Evolutionary conservation across 164 flowering plant species (phyloP).

Genomic region (Nymphaea thermarum): DNA sequence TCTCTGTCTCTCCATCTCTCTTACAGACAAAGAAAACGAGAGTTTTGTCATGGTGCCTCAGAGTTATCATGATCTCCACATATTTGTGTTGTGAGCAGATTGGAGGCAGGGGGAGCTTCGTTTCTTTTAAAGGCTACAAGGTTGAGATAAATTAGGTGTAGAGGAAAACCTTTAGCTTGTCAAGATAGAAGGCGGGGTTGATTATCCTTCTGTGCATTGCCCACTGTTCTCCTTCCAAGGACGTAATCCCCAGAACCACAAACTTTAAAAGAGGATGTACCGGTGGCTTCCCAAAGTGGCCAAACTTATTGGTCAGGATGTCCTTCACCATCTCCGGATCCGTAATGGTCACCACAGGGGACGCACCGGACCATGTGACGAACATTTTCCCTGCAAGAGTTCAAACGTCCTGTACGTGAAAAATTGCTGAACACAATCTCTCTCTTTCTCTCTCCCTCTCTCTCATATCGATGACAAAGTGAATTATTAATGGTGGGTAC

Average conservation of each 20-base stretch:
- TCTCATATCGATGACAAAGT: too few relatives aligned
- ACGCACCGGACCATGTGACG: conserved; percentile 1
- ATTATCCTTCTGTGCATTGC: conserved; percentile 6
- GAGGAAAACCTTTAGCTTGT: conserved; percentile 12
- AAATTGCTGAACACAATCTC: too few relatives aligned
- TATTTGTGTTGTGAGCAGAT: too few relatives aligned
- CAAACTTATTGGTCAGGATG: conserved; percentile 5
- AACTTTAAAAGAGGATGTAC: neutral
- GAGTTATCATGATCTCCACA: neutral
- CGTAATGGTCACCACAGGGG: conserved; percentile 2
- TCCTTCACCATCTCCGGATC: conserved; percentile 7
- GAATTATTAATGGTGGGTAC: too few relatives aligned
- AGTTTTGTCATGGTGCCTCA: neutral
- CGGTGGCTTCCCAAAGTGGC: conserved; percentile 6
- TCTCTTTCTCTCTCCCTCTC: too few relatives aligned
- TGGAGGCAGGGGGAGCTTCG: too few relatives aligned
- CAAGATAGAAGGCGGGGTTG: conserved; percentile 9
- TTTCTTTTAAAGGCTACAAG: too few relatives aligned
- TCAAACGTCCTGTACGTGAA: too few relatives aligned
- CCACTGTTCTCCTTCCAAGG: conserved; percentile 10
- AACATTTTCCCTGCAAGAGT: conserved; percentile 3
- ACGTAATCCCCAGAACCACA: neutral
- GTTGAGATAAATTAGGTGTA: neutral
- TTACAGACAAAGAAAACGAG: too few relatives aligned
- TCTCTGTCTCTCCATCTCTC: too few relatives aligned